Evolutionary conservation across 441 rosid species (phyloP), one percentile per base, ranked within the genome.

Genomic region (Pelargonium citronellum): DNA sequence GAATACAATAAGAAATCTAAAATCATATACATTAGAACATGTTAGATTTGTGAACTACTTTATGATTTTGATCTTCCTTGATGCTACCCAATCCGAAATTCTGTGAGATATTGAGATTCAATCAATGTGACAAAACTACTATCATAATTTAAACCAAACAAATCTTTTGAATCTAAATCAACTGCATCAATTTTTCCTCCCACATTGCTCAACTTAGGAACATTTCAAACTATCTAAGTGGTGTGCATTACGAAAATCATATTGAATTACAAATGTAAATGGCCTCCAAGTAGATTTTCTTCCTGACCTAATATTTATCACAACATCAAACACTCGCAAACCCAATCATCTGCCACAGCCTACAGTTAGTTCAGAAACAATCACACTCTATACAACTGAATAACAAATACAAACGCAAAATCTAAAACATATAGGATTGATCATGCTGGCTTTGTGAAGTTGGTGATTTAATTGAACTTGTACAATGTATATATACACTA

Each of bases 161-260:
- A 17, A 57, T 57, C 62, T 24, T 57, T 57, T 57, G 12, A 17
- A 57, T 10, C 62, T 57, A 27, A 57, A 57, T 57, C 62, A 57
- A 16, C 10, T 57, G 8, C 22, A 6, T 57, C 27, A 57, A 15
- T 57, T 57, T 51, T 57, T 55, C 22, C 17, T 16, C 62, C 24
- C 19, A 2, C 62, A 15, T 57, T 8, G 20, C 62, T 19, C 24
- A 7, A 57, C 62, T 8, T 30, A 11, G 16, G 62, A 19, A 57
- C 11, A 57, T 17, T 57, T 57, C 27, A 9, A 57, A 57, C 62
- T 57, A 2, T 11, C 17, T 22, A 12, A 0, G 4, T 17, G 62
- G 24, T 17, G 27, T 7, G 27, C 62, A 57, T 17, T 57, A 57
- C 7, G 62, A 19, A 57, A 57, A 57, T 57, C 8, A 7, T 8